These are phyloP conservation scores for Marvania coccoides DNA, from an alignment of 139 green algal genomes.

Conservation along the genomic window DNA sequence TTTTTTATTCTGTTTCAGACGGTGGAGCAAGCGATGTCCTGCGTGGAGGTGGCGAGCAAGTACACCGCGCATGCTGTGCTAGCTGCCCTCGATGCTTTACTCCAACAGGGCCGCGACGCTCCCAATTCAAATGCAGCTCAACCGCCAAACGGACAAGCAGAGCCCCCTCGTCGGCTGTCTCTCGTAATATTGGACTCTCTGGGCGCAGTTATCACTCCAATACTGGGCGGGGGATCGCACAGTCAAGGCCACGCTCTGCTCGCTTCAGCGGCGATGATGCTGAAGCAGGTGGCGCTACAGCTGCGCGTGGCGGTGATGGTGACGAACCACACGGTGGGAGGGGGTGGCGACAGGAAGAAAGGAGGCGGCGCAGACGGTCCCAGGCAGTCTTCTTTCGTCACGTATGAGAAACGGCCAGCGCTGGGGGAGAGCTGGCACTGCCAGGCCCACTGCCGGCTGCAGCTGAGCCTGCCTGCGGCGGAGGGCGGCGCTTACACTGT, in stretches of 20 bases:
- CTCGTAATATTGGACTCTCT: slow-evolving; percentile 25
- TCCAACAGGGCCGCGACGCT: neutral
- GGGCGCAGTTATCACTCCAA: neutral
- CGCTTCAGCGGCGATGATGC: neutral
- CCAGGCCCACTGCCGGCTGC: slow-evolving; percentile 9
- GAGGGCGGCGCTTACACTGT: neutral
- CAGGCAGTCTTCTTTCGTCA: too few relatives aligned
- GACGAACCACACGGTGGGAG: slow-evolving; percentile 24
- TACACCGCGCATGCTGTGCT: slow-evolving; percentile 19
- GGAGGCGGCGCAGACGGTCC: neutral
- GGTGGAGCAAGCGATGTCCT: neutral
- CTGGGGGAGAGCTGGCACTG: slow-evolving; percentile 26
- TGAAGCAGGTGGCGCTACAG: neutral
- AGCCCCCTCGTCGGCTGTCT: neutral
- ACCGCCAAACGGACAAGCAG: neutral
- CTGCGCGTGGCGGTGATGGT: slow-evolving; percentile 12
- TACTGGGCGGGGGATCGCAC: slow-evolving; percentile 19
- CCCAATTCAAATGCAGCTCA: neutral
- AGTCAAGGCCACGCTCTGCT: slow-evolving; percentile 24
- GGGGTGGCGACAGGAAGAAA: neutral
- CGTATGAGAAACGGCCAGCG: slow-evolving; percentile 1
- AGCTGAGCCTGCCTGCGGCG: neutral
- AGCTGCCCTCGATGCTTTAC: slow-evolving; percentile 4
- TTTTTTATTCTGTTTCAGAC: neutral
- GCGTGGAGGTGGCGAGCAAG: slow-evolving; percentile 3